Evolutionary conservation across 495 filamentous ascomycete genomes (phyloP).

Genomic region (Podospora bellae-mahoneyi): DNA sequence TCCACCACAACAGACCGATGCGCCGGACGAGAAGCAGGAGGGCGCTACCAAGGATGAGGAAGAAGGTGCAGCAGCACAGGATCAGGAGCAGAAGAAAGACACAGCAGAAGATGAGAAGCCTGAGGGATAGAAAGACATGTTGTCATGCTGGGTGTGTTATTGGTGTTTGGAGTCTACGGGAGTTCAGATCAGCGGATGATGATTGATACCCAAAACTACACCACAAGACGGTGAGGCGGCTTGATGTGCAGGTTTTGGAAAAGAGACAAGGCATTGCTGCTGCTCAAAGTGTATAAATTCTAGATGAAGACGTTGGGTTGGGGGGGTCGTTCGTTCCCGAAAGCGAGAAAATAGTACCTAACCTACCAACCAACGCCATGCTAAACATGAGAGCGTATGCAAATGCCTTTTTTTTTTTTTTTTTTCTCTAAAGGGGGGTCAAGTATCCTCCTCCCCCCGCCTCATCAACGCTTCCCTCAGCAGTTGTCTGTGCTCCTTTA

Average conservation of each 20-base stretch:
- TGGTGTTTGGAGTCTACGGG: not conserved
- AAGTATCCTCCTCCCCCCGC: conserved; percentile 4
- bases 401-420: not conserved
- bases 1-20: too few relatives aligned
- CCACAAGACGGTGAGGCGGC: not conserved
- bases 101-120: not conserved
- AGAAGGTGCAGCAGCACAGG: not conserved
- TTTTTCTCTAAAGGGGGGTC: not conserved
- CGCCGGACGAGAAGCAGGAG: too few relatives aligned
- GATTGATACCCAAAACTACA: not conserved
- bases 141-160: not conserved
- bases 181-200: not conserved
- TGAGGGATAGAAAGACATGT: not conserved
- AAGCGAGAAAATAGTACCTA: not conserved
- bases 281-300: not conserved
- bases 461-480: conserved; percentile 1
- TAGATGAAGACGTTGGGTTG: too few relatives aligned
- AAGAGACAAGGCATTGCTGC: not conserved
- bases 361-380: not conserved
- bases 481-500: not conserved
- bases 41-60: too few relatives aligned
- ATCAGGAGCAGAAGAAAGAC: not conserved
- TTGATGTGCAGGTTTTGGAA: not conserved
- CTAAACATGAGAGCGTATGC: not conserved
- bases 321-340: not conserved